Percentiles rank a stretch among this genome's conserved stretches.
phyloP scores from a whole-genome alignment of 2,329 filamentous ascomycete species.

The Fonsecaea multimorphosa region DNA sequence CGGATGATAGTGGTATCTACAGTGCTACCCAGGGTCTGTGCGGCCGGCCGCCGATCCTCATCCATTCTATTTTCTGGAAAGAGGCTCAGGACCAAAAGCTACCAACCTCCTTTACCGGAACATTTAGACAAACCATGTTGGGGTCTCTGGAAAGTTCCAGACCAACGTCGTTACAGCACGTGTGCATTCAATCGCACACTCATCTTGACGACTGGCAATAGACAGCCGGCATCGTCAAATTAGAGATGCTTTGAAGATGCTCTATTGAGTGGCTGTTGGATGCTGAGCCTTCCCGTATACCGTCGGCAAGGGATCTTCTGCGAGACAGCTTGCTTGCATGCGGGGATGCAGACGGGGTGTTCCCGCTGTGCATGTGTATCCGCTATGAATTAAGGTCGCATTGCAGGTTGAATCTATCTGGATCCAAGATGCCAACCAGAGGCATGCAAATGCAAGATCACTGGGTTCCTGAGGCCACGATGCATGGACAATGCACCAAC shows the following conservation, averaged over 20 bases:
- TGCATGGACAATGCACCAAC: slow-evolving; percentile 9
- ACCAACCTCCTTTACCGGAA: background rate
- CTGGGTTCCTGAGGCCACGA: slow-evolving; percentile 17
- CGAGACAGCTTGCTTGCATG: slow-evolving; percentile 30
- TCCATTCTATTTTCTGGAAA: slow-evolving; percentile 1
- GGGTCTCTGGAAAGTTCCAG: background rate
- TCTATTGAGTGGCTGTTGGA: background rate
- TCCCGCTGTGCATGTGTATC: slow-evolving; percentile 32
- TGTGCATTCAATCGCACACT: background rate
- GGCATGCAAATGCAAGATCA: slow-evolving; percentile 30
- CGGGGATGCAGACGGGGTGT: slow-evolving; percentile 31
- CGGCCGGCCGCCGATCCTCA: background rate
- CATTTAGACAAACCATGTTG: background rate
- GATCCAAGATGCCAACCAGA: slow-evolving; percentile 20
- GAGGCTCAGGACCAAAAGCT: background rate
- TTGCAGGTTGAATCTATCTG: slow-evolving; percentile 28
- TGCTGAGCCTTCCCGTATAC: background rate
- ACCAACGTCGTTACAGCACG: slow-evolving; percentile 5
- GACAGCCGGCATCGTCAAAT: background rate
- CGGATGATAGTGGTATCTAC: background rate
- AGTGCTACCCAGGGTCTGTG: background rate
- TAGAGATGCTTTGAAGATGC: background rate
- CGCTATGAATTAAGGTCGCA: slow-evolving; percentile 35
- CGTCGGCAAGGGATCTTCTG: slow-evolving; percentile 25
- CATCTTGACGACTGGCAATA: background rate